Conservation (phyloP, 805 yeast species). For the Komagataella mondaviorum region DNA sequence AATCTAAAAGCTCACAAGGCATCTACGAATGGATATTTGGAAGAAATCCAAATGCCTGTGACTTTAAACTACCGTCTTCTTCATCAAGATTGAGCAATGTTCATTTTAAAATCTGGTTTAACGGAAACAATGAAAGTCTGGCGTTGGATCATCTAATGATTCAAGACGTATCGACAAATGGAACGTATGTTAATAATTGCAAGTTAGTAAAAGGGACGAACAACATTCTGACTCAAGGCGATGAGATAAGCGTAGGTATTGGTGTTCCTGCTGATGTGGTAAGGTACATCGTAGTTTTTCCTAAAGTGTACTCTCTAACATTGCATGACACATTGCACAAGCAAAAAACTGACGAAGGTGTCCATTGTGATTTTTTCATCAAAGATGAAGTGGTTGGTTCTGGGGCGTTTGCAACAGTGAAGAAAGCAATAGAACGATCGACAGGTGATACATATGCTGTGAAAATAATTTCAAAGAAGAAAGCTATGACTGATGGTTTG, state of each 20-base stretch:
- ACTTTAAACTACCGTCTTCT: constrained; percentile 42
- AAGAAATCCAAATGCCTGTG: constrained; percentile 46
- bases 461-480: constrained; percentile 74
- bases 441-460: constrained; percentile 86
- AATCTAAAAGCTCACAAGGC: constrained; percentile 1
- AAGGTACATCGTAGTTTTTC: constrained; percentile 36
- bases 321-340: neutral
- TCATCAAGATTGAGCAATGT: constrained; percentile 59
- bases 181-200: constrained; percentile 73
- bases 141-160: constrained; percentile 28
- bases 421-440: constrained; percentile 74
- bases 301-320: constrained; percentile 10
- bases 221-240: constrained; percentile 81
- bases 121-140: constrained; percentile 25
- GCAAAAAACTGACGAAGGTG: constrained; percentile 7
- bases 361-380: constrained; percentile 45
- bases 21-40: constrained; percentile 41
- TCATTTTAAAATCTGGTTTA: constrained; percentile 61
- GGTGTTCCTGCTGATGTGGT: constrained; percentile 67
- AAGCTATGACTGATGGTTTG: constrained; percentile 61
- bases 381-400: constrained; percentile 83
- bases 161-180: constrained; percentile 79
- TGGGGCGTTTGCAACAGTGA: constrained; percentile 97
- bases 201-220: constrained; percentile 65
- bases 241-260: constrained; percentile 79